Percentiles rank a stretch among this genome's conserved stretches.
Evolutionary conservation across 148 eudicot genomes (phyloP).

Genomic region (Rhododendron griersonianum): DNA sequence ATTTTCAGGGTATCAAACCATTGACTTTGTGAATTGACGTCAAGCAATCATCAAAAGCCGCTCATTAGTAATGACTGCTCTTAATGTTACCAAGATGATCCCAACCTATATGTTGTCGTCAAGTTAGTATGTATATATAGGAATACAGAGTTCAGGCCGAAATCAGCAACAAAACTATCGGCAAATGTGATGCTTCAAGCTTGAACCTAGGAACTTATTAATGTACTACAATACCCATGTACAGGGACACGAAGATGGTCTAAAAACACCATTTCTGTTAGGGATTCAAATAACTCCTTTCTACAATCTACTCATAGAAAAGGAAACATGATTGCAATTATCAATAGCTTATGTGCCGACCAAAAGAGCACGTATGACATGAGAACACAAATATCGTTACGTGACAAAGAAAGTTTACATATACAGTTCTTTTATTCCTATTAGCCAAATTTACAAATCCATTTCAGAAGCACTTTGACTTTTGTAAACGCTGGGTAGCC

Average conservation of each 20-base stretch:
- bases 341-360: not conserved
- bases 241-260: not conserved
- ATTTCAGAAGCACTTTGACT: not conserved
- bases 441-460: not conserved
- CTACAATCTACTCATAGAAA: not conserved
- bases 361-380: not conserved
- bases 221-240: not conserved
- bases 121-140: not conserved
- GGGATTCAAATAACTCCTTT: not conserved
- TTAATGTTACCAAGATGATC: constrained; percentile 4
- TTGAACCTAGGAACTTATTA: not conserved
- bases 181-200: not conserved
- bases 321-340: not conserved
- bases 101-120: not conserved
- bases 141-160: not conserved
- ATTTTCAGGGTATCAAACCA: not conserved
- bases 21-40: not conserved
- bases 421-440: not conserved
- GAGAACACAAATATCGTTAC: not conserved
- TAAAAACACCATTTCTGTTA: not conserved
- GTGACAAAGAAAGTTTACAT: constrained; percentile 1
- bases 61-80: not conserved
- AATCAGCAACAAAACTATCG: not conserved
- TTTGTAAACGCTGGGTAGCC: not conserved
- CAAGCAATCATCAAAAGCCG: not conserved